A percentile compares a stretch with the other conserved stretches of the same genome.
These are phyloP conservation scores for Mortierella sp. DNA, from an alignment of 371 early-diverging fungal genomes.

Conservation along the genomic window DNA sequence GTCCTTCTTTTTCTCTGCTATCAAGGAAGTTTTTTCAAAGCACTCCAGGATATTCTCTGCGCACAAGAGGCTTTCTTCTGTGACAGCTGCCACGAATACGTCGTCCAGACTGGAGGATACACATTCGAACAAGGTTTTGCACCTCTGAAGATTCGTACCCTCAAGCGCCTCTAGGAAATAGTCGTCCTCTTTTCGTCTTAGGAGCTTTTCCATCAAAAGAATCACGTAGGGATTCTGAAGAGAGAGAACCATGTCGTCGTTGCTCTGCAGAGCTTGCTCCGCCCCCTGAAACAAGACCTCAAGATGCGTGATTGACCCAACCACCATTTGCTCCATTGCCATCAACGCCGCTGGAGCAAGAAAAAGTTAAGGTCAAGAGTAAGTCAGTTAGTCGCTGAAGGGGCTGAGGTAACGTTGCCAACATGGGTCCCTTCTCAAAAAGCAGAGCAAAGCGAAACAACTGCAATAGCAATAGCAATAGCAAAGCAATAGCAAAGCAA, in stretches of 20 bases:
- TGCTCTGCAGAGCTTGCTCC: neutral
- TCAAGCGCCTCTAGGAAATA: conserved; percentile 10
- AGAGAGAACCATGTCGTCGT: conserved; percentile 13
- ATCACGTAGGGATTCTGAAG: conserved; percentile 32
- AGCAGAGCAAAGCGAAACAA: no score
- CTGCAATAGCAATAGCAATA: no score
- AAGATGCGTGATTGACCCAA: conserved; percentile 21
- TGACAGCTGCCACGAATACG: neutral
- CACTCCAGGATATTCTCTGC: conserved; percentile 12
- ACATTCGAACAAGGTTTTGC: conserved; percentile 10
- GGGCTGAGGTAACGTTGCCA: no score
- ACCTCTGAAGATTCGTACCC: neutral
- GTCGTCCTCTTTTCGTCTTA: conserved; percentile 20
- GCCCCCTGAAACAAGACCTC: conserved; percentile 29
- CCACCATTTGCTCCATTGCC: conserved; percentile 35
- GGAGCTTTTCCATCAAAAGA: conserved; percentile 28
- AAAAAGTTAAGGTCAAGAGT: neutral
- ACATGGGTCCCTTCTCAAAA: no score
- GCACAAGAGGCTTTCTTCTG: conserved; percentile 12
- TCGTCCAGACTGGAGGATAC: conserved; percentile 8
- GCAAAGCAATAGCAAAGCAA: no score
- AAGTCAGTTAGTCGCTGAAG: no score
- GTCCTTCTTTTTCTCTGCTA: neutral
- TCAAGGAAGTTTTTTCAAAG: neutral
- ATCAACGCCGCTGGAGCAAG: conserved; percentile 30